Percentiles rank a stretch among this genome's conserved stretches.
These are phyloP conservation scores for Paracamarosporium sp. DNA, from an alignment of 2,329 filamentous ascomycete genomes.

Conservation along the genomic window DNA sequence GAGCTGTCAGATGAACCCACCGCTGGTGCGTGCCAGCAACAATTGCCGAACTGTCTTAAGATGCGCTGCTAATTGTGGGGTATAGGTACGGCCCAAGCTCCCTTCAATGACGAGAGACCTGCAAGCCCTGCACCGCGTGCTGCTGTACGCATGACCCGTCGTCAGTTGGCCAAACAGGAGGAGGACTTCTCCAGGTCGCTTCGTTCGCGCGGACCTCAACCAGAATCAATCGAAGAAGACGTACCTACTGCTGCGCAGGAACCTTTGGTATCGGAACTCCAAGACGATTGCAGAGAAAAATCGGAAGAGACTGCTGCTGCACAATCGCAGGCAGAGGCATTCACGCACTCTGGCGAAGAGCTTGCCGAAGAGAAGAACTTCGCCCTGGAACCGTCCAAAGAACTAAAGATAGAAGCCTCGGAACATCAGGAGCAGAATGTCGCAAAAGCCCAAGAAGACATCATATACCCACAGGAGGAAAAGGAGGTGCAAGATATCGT, in stretches of 20 bases:
- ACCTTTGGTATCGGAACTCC: background rate
- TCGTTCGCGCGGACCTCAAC: constrained; percentile 15
- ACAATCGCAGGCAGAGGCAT: constrained; percentile 4
- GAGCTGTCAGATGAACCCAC: constrained; percentile 18
- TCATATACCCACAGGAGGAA: background rate
- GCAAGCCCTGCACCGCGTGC: constrained; percentile 33
- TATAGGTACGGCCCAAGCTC: constrained; percentile 27
- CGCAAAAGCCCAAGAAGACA: constrained; percentile 1
- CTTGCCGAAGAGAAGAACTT: background rate
- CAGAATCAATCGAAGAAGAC: constrained; percentile 12
- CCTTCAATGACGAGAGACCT: constrained; percentile 28
- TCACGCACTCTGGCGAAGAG: constrained; percentile 2
- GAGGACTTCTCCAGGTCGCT: constrained; percentile 36
- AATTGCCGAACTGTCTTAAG: constrained; percentile 10
- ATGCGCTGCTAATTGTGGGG: constrained; percentile 19
- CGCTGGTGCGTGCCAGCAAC: constrained; percentile 24
- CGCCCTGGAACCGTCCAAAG: constrained; percentile 12
- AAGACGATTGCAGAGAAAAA: background rate
- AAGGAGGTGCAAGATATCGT: background rate
- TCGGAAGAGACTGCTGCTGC: background rate
- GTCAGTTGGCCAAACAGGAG: constrained; percentile 43
- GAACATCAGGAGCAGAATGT: constrained; percentile 5
- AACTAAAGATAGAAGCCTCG: constrained; percentile 9
- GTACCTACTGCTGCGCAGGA: constrained; percentile 10
- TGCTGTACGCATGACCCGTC: constrained; percentile 40